Percentiles rank a stretch among this genome's conserved stretches.
phyloP scores from a whole-genome alignment of 495 filamentous ascomycete species.

The Penicillium crystallinum region DNA sequence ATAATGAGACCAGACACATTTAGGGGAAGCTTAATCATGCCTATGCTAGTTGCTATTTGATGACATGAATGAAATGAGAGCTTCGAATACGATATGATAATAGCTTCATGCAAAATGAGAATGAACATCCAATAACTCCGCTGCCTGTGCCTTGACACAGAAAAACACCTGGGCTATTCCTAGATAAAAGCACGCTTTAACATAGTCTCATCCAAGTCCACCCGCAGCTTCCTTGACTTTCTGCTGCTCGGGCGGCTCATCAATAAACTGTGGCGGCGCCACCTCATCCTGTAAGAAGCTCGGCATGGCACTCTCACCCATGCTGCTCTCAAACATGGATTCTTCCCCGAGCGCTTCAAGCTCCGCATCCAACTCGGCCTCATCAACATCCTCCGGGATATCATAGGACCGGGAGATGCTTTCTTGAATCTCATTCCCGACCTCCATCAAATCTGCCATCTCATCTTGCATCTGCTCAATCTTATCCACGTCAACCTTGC shows the following conservation, averaged over 20 bases:
- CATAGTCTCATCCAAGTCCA: constrained; percentile 29
- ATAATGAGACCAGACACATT: background rate
- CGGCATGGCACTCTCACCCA: constrained; percentile 62
- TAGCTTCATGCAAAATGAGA: background rate
- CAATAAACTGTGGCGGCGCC: constrained; percentile 79
- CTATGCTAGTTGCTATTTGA: background rate
- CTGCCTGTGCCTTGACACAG: constrained; percentile 4
- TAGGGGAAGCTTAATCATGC: background rate
- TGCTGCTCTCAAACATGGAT: constrained; percentile 63
- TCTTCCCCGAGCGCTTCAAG: constrained; percentile 92
- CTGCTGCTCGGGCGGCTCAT: constrained; percentile 62
- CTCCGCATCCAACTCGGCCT: constrained; percentile 95
- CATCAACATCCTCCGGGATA: constrained; percentile 95
- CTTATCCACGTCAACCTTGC: constrained; percentile 94
- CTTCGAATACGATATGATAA: background rate
- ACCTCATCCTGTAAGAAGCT: constrained; percentile 84
- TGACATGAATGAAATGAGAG: background rate
- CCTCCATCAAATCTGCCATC: constrained; percentile 97
- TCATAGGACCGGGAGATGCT: constrained; percentile 91
- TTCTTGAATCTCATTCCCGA: constrained; percentile 98
- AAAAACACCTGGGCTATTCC: background rate
- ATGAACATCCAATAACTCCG: constrained; percentile 15
- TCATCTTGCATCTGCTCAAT: constrained; percentile 98
- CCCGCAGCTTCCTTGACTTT: constrained; percentile 71
- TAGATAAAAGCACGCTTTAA: background rate